These are phyloP conservation scores for Beauveria sp. DNA, from an alignment of 2,329 filamentous ascomycete genomes.

Conservation along the genomic window DNA sequence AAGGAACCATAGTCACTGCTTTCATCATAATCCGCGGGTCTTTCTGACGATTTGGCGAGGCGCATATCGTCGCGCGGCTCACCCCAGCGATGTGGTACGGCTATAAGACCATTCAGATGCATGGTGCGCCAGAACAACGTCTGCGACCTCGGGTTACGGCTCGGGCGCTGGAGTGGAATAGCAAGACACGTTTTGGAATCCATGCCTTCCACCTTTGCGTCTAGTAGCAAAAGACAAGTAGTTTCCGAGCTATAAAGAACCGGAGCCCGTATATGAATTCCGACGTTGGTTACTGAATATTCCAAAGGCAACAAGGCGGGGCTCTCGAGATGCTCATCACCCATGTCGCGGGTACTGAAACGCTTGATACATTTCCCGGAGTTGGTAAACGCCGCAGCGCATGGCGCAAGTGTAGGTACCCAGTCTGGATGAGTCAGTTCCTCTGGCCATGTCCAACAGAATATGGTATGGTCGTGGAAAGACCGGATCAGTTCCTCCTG, in stretches of 20 bases:
- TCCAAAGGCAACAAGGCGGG: not conserved
- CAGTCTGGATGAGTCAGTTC: not conserved
- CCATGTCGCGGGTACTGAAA: too few species aligned
- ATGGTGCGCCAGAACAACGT: not conserved
- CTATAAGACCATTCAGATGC: not conserved
- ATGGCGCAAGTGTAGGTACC: not conserved
- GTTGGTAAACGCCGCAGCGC: not conserved
- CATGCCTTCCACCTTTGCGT: not conserved
- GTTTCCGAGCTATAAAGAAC: not conserved
- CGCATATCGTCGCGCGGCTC: not conserved
- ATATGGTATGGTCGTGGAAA: not conserved
- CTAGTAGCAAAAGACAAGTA: not conserved
- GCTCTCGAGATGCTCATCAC: too few species aligned
- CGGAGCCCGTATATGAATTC: not conserved
- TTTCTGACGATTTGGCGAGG: not conserved
- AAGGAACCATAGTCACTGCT: too few species aligned
- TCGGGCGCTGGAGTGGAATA: not conserved
- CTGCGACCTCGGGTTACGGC: not conserved
- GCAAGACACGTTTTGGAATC: not conserved
- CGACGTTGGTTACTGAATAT: not conserved
- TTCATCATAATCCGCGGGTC: not conserved
- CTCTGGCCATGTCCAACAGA: not conserved
- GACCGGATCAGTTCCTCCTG: conserved; percentile 14
- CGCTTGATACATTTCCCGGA: not conserved
- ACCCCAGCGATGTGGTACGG: not conserved